These are phyloP conservation scores for Tremella mesenterica DNA, from an alignment of 768 basidiomycete genomes.

Conservation along the genomic window DNA sequence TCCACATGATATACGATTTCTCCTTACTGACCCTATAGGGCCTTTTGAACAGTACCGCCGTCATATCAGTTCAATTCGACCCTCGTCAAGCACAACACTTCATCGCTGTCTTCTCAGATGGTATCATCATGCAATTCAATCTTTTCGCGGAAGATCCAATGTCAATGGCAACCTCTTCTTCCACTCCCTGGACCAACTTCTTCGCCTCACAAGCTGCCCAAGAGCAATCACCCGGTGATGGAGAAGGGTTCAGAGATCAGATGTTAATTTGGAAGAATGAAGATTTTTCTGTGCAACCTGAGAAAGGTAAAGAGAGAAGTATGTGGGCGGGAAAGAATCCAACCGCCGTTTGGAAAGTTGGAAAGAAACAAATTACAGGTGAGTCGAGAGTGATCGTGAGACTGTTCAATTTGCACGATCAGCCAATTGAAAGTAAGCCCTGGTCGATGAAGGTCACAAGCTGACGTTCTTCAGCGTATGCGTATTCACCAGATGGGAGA, in stretches of 20 bases:
- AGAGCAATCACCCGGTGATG: neutral
- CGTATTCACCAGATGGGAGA: slow-evolving; percentile 87
- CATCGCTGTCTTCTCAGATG: slow-evolving; percentile 30
- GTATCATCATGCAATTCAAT: slow-evolving; percentile 37
- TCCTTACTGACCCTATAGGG: slow-evolving; percentile 30
- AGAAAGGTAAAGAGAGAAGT: slow-evolving; percentile 16
- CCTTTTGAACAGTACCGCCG: slow-evolving; percentile 37
- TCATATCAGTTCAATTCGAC: slow-evolving; percentile 31
- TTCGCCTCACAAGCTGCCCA: slow-evolving; percentile 11
- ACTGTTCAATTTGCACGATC: neutral
- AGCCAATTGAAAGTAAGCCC: neutral
- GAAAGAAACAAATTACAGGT: slow-evolving; percentile 26
- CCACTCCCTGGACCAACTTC: slow-evolving; percentile 30
- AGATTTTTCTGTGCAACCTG: slow-evolving; percentile 15
- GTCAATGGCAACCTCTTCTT: slow-evolving; percentile 12
- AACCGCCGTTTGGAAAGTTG: slow-evolving; percentile 35
- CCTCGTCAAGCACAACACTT: slow-evolving; percentile 36
- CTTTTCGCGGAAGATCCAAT: slow-evolving; percentile 43
- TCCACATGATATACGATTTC: no score
- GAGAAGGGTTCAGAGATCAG: slow-evolving; percentile 5
- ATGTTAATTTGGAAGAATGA: slow-evolving; percentile 43
- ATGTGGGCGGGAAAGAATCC: slow-evolving; percentile 43
- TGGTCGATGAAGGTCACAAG: neutral
- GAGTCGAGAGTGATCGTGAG: slow-evolving; percentile 3
- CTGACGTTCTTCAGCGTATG: slow-evolving; percentile 65